phyloP scores from a whole-genome alignment of 2,329 filamentous ascomycete genomes.

The Rhinocladiella similis region DNA sequence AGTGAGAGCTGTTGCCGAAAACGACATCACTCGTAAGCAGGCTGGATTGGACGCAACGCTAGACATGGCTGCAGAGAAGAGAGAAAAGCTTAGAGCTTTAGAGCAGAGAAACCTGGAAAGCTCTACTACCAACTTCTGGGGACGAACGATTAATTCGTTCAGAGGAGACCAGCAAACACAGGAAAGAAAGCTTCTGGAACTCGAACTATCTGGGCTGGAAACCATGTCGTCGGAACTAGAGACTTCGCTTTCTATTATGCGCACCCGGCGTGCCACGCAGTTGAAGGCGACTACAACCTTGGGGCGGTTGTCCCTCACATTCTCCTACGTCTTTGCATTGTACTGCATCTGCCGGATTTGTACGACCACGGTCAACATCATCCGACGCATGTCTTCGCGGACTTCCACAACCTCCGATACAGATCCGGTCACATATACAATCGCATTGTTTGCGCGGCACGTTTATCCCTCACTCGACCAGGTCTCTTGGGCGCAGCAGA shows the following conservation, averaged over 20 bases:
- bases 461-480: constrained; percentile 83
- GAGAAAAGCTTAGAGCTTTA: constrained; percentile 64
- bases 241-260: constrained; percentile 64
- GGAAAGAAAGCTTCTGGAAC: constrained; percentile 57
- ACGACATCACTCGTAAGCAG: constrained; percentile 74
- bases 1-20: constrained; percentile 66
- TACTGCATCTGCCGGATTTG: constrained; percentile 85
- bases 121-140: constrained; percentile 61
- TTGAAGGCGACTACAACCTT: constrained; percentile 66
- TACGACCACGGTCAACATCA: constrained; percentile 67
- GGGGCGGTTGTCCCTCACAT: constrained; percentile 65
- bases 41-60: constrained; percentile 74
- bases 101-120: constrained; percentile 62
- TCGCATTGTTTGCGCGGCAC: constrained; percentile 77
- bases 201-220: constrained; percentile 78
- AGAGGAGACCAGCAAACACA: constrained; percentile 52
- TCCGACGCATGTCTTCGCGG: constrained; percentile 59
- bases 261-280: constrained; percentile 62
- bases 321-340: constrained; percentile 68
- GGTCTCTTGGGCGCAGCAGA: constrained; percentile 78
- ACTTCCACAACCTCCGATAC: constrained; percentile 59
- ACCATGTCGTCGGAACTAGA: constrained; percentile 74
- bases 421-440: constrained; percentile 80
- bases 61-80: constrained; percentile 76
- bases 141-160: constrained; percentile 70